A percentile compares a stretch with the other conserved stretches of the same genome.
phyloP scores from a whole-genome alignment of 1,139 yeast genomes.

The Starmera stellimalicola region DNA sequence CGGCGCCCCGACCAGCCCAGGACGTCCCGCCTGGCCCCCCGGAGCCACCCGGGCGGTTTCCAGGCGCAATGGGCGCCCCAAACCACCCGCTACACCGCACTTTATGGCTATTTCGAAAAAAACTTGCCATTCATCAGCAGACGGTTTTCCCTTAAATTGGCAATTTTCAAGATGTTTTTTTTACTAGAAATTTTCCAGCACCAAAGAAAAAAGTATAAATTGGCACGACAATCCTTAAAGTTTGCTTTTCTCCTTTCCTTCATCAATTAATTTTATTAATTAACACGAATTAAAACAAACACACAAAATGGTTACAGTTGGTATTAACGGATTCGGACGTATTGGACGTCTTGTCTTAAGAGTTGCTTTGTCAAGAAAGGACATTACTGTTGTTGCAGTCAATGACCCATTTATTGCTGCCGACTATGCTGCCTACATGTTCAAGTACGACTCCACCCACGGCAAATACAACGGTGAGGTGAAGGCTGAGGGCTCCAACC shows the following conservation, averaged over 20 bases:
- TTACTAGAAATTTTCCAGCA: neutral
- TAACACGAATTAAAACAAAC: neutral
- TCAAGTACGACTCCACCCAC: constrained; percentile 85
- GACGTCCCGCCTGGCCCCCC: no score
- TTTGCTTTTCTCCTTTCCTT: neutral
- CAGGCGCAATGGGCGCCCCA: no score
- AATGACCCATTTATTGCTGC: constrained; percentile 80
- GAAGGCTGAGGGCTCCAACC: constrained; percentile 47
- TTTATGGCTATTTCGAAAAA: no score
- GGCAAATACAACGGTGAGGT: constrained; percentile 69
- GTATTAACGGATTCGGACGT: constrained; percentile 90
- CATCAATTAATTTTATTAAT: neutral
- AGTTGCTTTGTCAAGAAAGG: constrained; percentile 62
- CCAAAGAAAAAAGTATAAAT: neutral
- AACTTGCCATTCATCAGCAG: no score
- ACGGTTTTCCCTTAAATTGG: neutral
- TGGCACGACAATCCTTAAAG: neutral
- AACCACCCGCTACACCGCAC: no score
- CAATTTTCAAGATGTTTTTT: neutral
- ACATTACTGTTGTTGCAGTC: constrained; percentile 68
- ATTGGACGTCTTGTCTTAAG: constrained; percentile 77
- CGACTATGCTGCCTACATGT: constrained; percentile 82
- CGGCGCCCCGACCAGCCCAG: no score
- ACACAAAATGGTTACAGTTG: constrained; percentile 25
- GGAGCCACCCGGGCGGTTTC: no score